Base-by-base conservation (phyloP, 148 eudicot species). In the Camellia japonica region DNA sequence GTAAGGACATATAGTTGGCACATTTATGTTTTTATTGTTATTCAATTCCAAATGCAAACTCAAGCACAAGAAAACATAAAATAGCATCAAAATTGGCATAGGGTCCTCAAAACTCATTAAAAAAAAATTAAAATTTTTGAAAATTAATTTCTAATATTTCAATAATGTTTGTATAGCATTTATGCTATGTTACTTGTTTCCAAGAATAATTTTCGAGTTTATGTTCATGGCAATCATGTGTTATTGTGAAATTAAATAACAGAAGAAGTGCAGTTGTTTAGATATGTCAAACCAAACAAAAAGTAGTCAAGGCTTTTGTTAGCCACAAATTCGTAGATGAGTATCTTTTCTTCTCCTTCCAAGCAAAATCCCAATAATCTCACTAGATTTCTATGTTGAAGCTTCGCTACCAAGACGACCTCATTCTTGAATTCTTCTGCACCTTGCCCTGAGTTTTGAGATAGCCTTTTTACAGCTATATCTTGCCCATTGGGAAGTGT, bases 391-490 rank as follows among this genome's bases (percentile, higher is more conserved):
- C 83, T 68, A 16, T 86, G 89, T 52, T 86, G 89, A 43, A 86
- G 85, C 78, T 86, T 86, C 10, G 86, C 89, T 68, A 86, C 74
- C 79, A 88, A 81, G 13, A 82, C 23, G 42, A 77, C 83, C 78
- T 88, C 91, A 61, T 86, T 86, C 64, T 73, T 77, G 75, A 88
- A 86, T 74, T 88, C 86, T 7, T 68, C 12, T 73, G 79, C 85
- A 51, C 89, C 91, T 81, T 88, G 89, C 12, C 66, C 78, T 0
- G 87, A 79, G 56, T 75, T 81, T 67, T 42, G 79, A 2, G 87
- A 81, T 10, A 86, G 68, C 61, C 91, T 84, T 76, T 89, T 89
- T 19, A 89, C 87, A 54, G 89, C 91, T 66, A 89, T 76, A 63
- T 79, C 82, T 75, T 85, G 73, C 65, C 91, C 89, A 72, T 74